These are phyloP conservation scores for Aristolochia fimbriata DNA, from an alignment of 164 flowering plant genomes.

Conservation along the genomic window DNA sequence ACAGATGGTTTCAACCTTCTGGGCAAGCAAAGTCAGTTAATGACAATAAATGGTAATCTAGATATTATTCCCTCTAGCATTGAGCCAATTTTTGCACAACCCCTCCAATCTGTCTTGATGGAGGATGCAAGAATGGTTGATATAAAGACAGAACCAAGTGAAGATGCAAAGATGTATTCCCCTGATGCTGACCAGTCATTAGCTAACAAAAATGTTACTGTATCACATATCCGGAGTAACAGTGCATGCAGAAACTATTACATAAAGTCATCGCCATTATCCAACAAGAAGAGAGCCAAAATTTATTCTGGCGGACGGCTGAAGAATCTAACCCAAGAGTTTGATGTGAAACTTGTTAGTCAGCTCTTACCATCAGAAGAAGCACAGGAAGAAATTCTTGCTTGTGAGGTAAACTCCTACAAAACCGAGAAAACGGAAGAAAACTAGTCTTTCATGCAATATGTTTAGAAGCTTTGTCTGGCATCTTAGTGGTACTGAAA, in stretches of 20 bases:
- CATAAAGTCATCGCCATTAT: slow-evolving; percentile 23
- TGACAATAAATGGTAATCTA: background rate
- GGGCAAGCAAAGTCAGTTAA: background rate
- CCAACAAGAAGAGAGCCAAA: slow-evolving; percentile 35
- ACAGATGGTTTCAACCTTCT: background rate
- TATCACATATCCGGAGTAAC: slow-evolving; percentile 41
- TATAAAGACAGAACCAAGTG: background rate
- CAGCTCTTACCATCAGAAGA: slow-evolving; percentile 43
- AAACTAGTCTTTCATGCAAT: background rate
- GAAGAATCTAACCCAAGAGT: slow-evolving; percentile 35
- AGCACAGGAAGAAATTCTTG: slow-evolving; percentile 59
- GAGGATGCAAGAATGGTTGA: background rate
- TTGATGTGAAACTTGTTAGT: slow-evolving; percentile 43
- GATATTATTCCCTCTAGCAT: background rate
- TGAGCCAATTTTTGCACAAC: background rate
- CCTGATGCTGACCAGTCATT: slow-evolving; percentile 25
- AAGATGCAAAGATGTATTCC: background rate
- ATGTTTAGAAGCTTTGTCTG: background rate
- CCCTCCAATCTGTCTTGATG: background rate
- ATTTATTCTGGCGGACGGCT: slow-evolving; percentile 24
- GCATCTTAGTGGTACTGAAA: background rate
- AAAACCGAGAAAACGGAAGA: background rate
- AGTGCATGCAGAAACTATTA: slow-evolving; percentile 41
- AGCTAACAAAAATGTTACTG: slow-evolving; percentile 39
- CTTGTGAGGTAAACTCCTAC: slow-evolving; percentile 49